These are phyloP conservation scores for Dictyostelium firmibasis DNA, from an alignment of 78 protist genomes.

Conservation along the genomic window DNA sequence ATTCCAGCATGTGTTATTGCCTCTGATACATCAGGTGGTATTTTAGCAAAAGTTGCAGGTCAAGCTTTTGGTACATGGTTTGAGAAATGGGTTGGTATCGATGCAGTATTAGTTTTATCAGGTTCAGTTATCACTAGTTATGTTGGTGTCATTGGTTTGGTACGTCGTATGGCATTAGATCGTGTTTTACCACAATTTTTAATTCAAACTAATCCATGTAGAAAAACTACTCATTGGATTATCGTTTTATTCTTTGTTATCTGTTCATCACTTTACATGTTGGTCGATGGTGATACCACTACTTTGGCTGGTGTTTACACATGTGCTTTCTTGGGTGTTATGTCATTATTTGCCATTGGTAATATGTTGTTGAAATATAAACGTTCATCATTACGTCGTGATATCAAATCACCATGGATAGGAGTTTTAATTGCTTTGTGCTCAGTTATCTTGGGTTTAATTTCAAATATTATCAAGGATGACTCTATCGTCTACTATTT, in stretches of 20 bases:
- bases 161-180: conserved; percentile 88
- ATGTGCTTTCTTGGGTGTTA: conserved; percentile 89
- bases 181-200: conserved; percentile 87
- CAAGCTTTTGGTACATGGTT: conserved; percentile 66
- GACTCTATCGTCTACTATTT: conserved; percentile 64
- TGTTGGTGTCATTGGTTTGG: conserved; percentile 92
- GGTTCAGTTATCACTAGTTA: conserved; percentile 86
- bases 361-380: conserved; percentile 90
- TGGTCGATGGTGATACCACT: conserved; percentile 51
- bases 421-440: conserved; percentile 31
- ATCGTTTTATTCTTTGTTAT: conserved; percentile 80
- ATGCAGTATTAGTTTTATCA: conserved; percentile 86
- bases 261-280: conserved; percentile 79
- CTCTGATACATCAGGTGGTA: background rate
- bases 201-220: conserved; percentile 53
- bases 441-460: conserved; percentile 65
- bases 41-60: conserved; percentile 29
- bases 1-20: conserved; percentile 33
- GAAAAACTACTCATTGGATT: conserved; percentile 87
- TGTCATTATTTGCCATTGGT: conserved; percentile 88
- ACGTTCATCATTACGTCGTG: conserved; percentile 53
- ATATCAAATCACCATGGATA: conserved; percentile 49
- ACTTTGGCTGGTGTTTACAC: conserved; percentile 86
- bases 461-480: conserved; percentile 66
- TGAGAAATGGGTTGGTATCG: conserved; percentile 68